Evolutionary conservation across 1,139 yeast species (phyloP), one percentile per base, ranked within the genome.

Genomic region (Geotrichum fermentans): DNA sequence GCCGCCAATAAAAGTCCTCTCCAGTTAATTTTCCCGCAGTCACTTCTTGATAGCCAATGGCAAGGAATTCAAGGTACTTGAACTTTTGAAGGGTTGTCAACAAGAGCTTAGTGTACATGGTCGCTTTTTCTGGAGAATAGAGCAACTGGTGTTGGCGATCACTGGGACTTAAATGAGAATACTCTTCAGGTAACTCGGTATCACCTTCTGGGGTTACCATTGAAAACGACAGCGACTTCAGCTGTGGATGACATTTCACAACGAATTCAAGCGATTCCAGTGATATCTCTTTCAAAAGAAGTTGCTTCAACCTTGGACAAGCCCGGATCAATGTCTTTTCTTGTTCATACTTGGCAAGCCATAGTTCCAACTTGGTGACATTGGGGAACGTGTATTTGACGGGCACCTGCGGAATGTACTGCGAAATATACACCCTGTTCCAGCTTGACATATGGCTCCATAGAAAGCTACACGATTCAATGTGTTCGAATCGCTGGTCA

Each of bases 371-470:
- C 18, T 43, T 43, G 13, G 46, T 43, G 18, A 43, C 46, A 8
- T 30, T 29, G 3, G 46, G 46, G 29, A 43, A 43, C 4, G 8
- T 5, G 22, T 36, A 37, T 20, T 43, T 43, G 21, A 36, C 41
- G 1, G 46, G 28, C 7, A 28, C 45, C n/a, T n/a, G n/a, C n/a
- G n/a, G n/a, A n/a, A n/a, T n/a, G 28, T 6, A 24, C 21, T 18
- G 28, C 7, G 46, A 43, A 20, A 10, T 43, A 28, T 28, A 43
- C 2, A 43, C 35, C 14, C 36, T 40, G 36, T 43, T 43, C 46
- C 46, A 43, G 28, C 46, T 43, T 6, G 41, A 40, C 22, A 43
- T 35, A 30, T 43, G 46, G 29, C 40, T 43, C 46, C 46, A 43
- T 22, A 43, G 29, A 18, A 43, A 43, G 21, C 46, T 43, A 28